Evolutionary conservation across 805 yeast genomes (phyloP).

Genomic region (Millerozyma acaciae): DNA sequence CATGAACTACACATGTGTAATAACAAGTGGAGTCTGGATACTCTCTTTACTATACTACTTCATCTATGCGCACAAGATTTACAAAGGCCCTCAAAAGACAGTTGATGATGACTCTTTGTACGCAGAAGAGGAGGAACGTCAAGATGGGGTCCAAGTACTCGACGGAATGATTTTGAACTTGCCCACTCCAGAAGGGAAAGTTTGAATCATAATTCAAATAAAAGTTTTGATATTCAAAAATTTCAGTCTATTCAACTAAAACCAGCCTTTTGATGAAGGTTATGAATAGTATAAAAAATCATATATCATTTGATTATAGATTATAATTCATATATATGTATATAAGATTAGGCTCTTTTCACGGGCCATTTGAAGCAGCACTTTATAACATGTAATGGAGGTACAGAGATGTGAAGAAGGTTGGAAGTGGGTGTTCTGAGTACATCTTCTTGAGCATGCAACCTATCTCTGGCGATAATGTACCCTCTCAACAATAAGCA

Average conservation of each 20-base stretch:
- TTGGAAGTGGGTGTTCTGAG: neutral
- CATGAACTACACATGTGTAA: conserved; percentile 35
- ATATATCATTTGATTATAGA: neutral
- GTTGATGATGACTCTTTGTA: conserved; percentile 14
- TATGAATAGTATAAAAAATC: no score
- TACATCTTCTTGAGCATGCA: conserved; percentile 6
- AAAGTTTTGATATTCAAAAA: no score
- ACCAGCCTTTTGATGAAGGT: no score
- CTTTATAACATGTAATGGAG: neutral
- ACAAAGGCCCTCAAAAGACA: conserved; percentile 29
- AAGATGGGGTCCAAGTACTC: no score
- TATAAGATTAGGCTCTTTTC: neutral
- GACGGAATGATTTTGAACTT: no score
- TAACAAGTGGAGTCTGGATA: conserved; percentile 28
- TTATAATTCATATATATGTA: neutral
- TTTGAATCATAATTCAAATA: no score
- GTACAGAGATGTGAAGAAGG: neutral
- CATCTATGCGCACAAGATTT: conserved; percentile 23
- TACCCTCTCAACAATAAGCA: conserved; percentile 46
- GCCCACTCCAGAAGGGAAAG: no score
- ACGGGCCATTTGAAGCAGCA: neutral
- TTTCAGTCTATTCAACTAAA: no score
- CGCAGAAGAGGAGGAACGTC: neutral
- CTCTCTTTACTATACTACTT: conserved; percentile 22
- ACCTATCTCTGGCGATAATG: conserved; percentile 44